phyloP scores from a whole-genome alignment of 352 stramenopile species.

The Blastocystis sp. region DNA sequence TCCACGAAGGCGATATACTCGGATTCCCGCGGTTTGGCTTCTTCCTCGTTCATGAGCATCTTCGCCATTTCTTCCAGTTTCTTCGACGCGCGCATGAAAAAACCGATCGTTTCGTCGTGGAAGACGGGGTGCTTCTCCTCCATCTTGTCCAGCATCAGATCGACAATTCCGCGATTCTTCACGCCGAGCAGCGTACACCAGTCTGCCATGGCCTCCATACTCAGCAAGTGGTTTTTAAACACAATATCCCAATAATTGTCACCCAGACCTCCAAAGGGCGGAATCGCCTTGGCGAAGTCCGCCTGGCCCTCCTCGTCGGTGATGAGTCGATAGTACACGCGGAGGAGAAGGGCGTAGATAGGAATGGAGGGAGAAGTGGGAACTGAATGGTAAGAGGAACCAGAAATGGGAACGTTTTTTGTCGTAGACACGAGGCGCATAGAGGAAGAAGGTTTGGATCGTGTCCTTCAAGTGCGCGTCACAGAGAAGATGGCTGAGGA shows the following conservation, averaged over 20 bases:
- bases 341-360: slow-evolving; percentile 37
- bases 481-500: slow-evolving; percentile 56
- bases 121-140: neutral
- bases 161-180: slow-evolving; percentile 9
- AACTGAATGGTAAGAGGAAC: neutral
- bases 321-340: slow-evolving; percentile 50
- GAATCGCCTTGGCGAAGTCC: slow-evolving; percentile 52
- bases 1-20: slow-evolving; percentile 33
- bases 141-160: slow-evolving; percentile 11
- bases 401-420: neutral
- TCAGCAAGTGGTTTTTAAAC: slow-evolving; percentile 25
- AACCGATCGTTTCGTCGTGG: slow-evolving; percentile 63
- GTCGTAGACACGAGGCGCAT: slow-evolving; percentile 55
- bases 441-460: slow-evolving; percentile 60
- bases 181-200: slow-evolving; percentile 13
- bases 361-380: neutral
- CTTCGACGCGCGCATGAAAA: neutral
- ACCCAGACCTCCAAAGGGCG: slow-evolving; percentile 44
- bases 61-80: slow-evolving; percentile 59
- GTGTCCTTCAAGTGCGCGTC: slow-evolving; percentile 28
- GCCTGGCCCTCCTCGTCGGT: slow-evolving; percentile 19
- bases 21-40: neutral
- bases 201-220: neutral
- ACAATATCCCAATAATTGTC: slow-evolving; percentile 15
- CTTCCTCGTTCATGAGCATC: neutral